These are phyloP conservation scores for Cutaneotrichosporon arboriforme DNA, from an alignment of 1,284 basidiomycete species.

Conservation along the genomic window DNA sequence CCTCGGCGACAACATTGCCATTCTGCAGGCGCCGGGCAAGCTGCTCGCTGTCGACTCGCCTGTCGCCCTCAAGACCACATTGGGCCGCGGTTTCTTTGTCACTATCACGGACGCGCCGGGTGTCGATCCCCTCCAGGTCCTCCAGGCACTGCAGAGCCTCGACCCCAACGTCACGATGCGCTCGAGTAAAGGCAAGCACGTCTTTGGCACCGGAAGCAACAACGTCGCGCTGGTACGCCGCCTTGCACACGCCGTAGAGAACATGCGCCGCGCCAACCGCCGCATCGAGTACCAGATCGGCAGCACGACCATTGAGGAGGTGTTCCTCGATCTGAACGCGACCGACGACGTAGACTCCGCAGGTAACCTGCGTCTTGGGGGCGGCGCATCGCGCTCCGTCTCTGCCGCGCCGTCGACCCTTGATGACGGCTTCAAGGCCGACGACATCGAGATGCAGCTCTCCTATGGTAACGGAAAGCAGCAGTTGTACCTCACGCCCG, in stretches of 20 bases:
- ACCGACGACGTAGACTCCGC: background rate
- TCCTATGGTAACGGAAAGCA: background rate
- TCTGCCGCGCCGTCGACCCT: background rate
- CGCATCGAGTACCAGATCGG: conserved; percentile 58
- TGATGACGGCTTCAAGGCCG: background rate
- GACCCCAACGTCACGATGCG: conserved; percentile 1
- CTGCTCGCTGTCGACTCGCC: conserved; percentile 67
- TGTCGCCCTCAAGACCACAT: conserved; percentile 63
- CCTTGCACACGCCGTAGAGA: conserved; percentile 55
- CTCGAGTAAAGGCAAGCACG: conserved; percentile 15
- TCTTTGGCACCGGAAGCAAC: conserved; percentile 48
- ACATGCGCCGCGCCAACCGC: background rate
- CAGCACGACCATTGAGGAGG: conserved; percentile 70
- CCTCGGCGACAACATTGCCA: conserved; percentile 67
- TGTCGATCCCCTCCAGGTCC: conserved; percentile 49
- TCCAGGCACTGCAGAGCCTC: background rate
- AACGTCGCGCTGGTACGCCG: conserved; percentile 55
- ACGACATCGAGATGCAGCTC: conserved; percentile 1
- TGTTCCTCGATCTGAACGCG: conserved; percentile 63
- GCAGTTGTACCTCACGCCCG: conserved; percentile 6
- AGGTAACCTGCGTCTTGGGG: background rate
- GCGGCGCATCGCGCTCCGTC: background rate
- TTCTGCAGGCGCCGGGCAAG: conserved; percentile 68
- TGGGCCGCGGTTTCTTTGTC: conserved; percentile 66
- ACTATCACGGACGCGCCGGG: conserved; percentile 30